A percentile compares a stretch with the other conserved stretches of the same genome.
Conservation (phyloP, 345 rosid genomes). For the Cardamine resedifolia region DNA sequence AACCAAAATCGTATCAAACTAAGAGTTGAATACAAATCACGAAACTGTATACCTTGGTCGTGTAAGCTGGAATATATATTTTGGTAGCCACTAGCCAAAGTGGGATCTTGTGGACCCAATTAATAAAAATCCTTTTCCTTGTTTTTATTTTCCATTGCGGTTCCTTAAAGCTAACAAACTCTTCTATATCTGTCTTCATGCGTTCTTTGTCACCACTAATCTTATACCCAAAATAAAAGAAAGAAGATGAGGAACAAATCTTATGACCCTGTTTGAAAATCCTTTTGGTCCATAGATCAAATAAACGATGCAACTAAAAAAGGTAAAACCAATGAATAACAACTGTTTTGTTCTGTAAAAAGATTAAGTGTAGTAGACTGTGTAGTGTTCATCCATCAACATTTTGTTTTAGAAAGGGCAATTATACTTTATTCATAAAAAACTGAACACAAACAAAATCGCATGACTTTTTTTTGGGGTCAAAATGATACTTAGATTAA, state of each 20-base stretch:
- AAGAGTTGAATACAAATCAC: too few species aligned
- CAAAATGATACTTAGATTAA: too few species aligned
- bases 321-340: background rate
- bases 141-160: constrained; percentile 20
- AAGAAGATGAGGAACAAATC: background rate
- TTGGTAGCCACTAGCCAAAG: background rate
- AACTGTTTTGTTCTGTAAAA: background rate
- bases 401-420: background rate
- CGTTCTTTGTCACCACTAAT: constrained; percentile 22
- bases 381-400: background rate
- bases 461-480: background rate
- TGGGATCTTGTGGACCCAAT: constrained; percentile 13
- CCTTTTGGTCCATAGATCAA: background rate
- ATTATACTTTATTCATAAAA: background rate
- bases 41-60: too few species aligned
- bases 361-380: too few species aligned
- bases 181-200: constrained; percentile 19
- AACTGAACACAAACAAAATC: background rate
- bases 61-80: background rate
- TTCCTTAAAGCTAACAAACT: constrained; percentile 39
- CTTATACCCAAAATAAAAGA: background rate
- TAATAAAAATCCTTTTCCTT: background rate
- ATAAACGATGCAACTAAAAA: background rate
- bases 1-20: background rate
- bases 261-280: background rate